phyloP scores from a whole-genome alignment of 192 early-diverging fungal species.

The Podila epicladia region DNA sequence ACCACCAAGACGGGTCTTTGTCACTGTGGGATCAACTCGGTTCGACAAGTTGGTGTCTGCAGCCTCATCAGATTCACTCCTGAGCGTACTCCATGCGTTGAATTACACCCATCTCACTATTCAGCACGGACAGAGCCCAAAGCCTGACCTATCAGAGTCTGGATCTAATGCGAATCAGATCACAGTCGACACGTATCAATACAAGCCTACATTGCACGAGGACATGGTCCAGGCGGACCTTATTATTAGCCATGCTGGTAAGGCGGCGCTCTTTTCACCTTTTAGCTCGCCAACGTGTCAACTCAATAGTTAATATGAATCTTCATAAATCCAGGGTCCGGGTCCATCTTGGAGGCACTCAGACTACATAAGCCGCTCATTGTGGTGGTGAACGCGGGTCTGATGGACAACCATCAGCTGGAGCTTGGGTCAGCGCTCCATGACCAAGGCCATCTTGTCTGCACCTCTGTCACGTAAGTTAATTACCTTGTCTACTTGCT shows the following conservation, averaged over 20 bases:
- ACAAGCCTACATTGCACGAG: conserved; percentile 60
- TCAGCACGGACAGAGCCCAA: conserved; percentile 71
- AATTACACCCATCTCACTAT: conserved; percentile 68
- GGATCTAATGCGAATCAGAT: conserved; percentile 11
- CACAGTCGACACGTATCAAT: conserved; percentile 62
- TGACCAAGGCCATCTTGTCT: conserved; percentile 61
- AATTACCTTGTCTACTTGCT: not conserved
- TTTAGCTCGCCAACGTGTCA: not conserved
- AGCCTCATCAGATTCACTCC: conserved; percentile 55
- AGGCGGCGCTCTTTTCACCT: not conserved
- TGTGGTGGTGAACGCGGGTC: conserved; percentile 76
- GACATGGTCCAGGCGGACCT: conserved; percentile 74
- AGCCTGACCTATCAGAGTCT: conserved; percentile 20
- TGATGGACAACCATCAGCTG: conserved; percentile 91
- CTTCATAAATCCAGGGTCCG: conserved; percentile 64
- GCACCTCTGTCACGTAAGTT: conserved; percentile 49
- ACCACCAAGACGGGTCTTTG: conserved; percentile 59
- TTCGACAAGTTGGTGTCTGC: conserved; percentile 80
- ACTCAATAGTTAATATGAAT: no score
- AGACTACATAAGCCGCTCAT: conserved; percentile 72
- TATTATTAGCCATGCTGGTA: conserved; percentile 87
- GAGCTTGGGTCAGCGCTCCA: conserved; percentile 83
- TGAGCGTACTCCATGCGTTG: conserved; percentile 54
- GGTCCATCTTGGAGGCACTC: conserved; percentile 86
- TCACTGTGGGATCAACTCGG: conserved; percentile 93